phyloP scores from a whole-genome alignment of 2,329 filamentous ascomycete species.

The Bretziella fagacearum region DNA sequence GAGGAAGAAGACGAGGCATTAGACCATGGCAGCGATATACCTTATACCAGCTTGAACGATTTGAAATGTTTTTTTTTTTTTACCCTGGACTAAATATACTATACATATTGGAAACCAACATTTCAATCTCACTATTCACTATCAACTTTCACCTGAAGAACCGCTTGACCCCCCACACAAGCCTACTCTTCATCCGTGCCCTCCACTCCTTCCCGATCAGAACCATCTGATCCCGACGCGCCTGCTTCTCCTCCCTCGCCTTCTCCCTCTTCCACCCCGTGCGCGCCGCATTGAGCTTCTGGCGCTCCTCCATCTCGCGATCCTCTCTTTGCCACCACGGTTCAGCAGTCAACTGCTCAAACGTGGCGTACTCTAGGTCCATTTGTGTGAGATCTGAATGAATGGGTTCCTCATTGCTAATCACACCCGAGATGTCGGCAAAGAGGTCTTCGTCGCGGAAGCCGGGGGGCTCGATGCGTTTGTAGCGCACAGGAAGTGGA shows the following conservation, averaged over 20 bases:
- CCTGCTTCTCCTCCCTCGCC: no score
- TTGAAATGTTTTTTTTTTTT: no score
- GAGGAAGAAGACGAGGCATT: constrained; percentile 45
- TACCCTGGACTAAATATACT: no score
- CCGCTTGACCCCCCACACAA: not conserved
- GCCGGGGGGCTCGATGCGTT: not conserved
- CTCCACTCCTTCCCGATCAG: not conserved
- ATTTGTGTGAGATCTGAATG: not conserved
- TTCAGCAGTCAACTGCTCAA: not conserved
- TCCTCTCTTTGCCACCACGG: constrained; percentile 1
- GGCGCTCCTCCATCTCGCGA: not conserved
- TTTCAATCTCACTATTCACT: no score
- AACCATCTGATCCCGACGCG: not conserved
- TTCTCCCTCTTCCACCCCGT: no score
- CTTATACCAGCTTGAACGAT: no score
- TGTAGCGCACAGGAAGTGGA: not conserved
- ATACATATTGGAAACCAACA: not conserved
- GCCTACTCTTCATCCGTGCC: not conserved
- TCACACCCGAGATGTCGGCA: not conserved
- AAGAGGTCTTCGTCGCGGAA: not conserved
- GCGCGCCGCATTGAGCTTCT: no score
- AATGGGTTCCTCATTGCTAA: not conserved
- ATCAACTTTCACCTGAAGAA: not conserved
- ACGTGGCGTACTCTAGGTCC: constrained; percentile 5
- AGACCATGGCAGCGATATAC: no score